These are phyloP conservation scores for Diaporthe sp. DNA, from an alignment of 2,329 filamentous ascomycete species.

Conservation along the genomic window DNA sequence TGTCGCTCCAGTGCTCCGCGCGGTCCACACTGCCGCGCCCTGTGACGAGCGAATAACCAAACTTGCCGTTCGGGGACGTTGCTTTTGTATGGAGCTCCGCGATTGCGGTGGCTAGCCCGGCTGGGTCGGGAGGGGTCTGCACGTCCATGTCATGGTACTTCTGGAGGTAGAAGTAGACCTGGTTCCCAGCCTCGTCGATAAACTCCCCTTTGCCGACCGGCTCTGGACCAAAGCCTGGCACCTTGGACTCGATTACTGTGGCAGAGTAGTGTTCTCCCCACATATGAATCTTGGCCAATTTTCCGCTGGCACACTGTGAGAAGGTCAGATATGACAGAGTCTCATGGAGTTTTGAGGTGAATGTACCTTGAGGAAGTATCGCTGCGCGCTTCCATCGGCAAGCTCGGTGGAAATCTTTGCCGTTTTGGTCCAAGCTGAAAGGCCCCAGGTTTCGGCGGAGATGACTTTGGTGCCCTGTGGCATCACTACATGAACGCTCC, in stretches of 20 bases:
- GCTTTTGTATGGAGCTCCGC: slow-evolving; percentile 31
- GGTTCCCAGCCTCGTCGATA: not conserved
- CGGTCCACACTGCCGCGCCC: slow-evolving; percentile 6
- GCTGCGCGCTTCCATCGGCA: not conserved
- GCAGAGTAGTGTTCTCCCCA: slow-evolving; percentile 22
- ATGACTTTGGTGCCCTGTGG: not conserved
- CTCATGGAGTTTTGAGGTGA: no score
- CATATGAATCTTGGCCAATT: slow-evolving; percentile 10
- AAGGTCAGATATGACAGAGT: not conserved
- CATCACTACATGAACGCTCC: not conserved
- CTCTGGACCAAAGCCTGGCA: not conserved
- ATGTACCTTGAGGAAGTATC: slow-evolving; percentile 22
- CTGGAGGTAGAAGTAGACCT: slow-evolving; percentile 22
- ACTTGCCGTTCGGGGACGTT: slow-evolving; percentile 15
- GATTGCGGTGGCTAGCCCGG: not conserved
- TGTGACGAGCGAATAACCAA: slow-evolving; percentile 16
- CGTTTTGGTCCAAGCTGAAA: slow-evolving; percentile 30
- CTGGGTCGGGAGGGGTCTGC: slow-evolving; percentile 2
- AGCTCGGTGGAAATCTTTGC: not conserved
- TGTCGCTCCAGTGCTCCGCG: slow-evolving; percentile 8
- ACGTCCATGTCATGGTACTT: slow-evolving; percentile 23
- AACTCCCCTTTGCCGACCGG: slow-evolving; percentile 9
- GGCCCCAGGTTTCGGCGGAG: slow-evolving; percentile 16
- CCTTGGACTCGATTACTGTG: not conserved
- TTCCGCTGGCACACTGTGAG: slow-evolving; percentile 10